These are phyloP conservation scores for Hippophae tibetana DNA, from an alignment of 306 rosid species.

Conservation along the genomic window DNA sequence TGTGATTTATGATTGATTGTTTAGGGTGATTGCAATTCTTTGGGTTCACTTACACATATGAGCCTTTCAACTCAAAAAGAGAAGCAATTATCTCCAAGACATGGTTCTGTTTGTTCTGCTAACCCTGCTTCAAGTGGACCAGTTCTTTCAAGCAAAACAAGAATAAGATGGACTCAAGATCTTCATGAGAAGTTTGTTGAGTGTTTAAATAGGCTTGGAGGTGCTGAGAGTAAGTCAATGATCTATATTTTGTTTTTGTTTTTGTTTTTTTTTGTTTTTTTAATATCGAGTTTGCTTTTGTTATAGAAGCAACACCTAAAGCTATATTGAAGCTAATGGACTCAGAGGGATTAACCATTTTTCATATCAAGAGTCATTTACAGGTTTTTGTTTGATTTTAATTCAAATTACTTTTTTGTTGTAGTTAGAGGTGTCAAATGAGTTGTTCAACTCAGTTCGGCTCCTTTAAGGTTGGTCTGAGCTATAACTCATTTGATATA, in stretches of 20 bases:
- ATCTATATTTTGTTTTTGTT: no score
- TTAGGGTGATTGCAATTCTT: conserved; percentile 34
- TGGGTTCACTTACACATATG: conserved; percentile 24
- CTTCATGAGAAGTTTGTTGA: conserved; percentile 86
- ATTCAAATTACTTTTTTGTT: neutral
- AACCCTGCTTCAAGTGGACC: conserved; percentile 31
- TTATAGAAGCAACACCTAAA: conserved; percentile 87
- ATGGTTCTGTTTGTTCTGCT: conserved; percentile 20
- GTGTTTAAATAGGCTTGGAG: conserved; percentile 77
- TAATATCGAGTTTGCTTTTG: neutral
- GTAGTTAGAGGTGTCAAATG: neutral
- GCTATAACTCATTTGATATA: no score
- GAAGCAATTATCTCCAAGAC: conserved; percentile 30
- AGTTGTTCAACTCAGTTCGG: no score
- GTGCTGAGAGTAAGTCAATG: conserved; percentile 58
- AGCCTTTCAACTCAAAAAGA: conserved; percentile 39
- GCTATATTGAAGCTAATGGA: conserved; percentile 71
- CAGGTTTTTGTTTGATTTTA: conserved; percentile 29
- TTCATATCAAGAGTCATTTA: conserved; percentile 85
- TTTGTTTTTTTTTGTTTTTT: no score
- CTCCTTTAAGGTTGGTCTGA: no score
- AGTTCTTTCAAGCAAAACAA: conserved; percentile 37
- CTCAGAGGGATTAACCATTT: conserved; percentile 68
- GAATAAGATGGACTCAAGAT: conserved; percentile 89
- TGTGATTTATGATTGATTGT: conserved; percentile 7